Conservation (phyloP, 192 early-diverging fungal genomes). For the Entomortierella beljakovae region DNA sequence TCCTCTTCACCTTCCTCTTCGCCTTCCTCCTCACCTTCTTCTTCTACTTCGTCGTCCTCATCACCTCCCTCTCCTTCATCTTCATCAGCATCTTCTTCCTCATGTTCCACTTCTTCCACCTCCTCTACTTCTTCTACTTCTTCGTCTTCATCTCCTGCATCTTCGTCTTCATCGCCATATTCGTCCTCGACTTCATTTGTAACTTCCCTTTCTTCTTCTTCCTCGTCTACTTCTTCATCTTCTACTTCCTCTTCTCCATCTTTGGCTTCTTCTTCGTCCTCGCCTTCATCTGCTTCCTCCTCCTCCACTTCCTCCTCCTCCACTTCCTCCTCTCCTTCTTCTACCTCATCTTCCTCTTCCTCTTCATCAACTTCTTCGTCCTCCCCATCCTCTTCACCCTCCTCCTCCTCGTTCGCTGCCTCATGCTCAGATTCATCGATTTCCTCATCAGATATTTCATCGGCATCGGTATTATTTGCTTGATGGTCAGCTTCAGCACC, state of each 20-base stretch:
- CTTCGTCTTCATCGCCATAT: not conserved
- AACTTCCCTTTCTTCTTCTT: slow-evolving; percentile 5
- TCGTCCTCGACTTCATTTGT: slow-evolving; percentile 8
- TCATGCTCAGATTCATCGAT: too few relatives aligned
- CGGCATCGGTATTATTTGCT: not conserved
- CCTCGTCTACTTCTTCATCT: not conserved
- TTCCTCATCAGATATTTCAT: not conserved
- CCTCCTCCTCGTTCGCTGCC: slow-evolving; percentile 10
- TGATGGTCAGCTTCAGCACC: not conserved
- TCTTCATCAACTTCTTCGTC: not conserved
- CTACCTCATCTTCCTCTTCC: not conserved
- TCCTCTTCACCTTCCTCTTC: slow-evolving; percentile 7
- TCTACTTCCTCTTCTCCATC: not conserved
- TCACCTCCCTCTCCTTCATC: not conserved
- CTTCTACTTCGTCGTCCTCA: slow-evolving; percentile 11
- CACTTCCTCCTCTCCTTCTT: not conserved
- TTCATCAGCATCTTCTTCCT: not conserved
- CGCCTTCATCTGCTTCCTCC: not conserved
- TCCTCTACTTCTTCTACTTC: not conserved
- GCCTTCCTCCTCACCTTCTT: slow-evolving; percentile 28
- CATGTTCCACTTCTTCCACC: not conserved
- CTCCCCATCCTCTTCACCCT: slow-evolving; percentile 1
- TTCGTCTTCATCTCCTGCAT: not conserved
- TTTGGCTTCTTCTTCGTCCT: not conserved
- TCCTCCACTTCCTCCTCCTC: not conserved